Conservation (phyloP, 306 rosid species). For the Adenanthera pavonina region DNA sequence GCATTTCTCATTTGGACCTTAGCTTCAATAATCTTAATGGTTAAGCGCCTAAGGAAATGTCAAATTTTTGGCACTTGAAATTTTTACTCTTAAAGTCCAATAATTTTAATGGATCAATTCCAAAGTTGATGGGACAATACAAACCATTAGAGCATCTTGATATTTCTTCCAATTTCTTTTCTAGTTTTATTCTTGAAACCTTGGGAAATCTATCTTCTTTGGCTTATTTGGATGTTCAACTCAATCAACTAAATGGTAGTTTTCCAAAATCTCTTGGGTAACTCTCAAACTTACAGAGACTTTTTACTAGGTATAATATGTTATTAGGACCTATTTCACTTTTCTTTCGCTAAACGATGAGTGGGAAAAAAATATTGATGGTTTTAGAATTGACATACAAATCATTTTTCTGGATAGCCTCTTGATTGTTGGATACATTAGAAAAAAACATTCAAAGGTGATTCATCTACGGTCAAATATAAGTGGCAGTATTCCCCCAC, state of each 20-base stretch:
- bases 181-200: too few relatives aligned
- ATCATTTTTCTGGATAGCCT: neutral
- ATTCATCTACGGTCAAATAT: slow-evolving; percentile 12
- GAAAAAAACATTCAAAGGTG: neutral
- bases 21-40: too few relatives aligned
- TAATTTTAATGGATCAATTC: too few relatives aligned
- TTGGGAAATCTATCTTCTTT: slow-evolving; percentile 35
- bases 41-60: too few relatives aligned
- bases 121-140: too few relatives aligned
- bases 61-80: too few relatives aligned
- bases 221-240: neutral
- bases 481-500: neutral
- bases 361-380: neutral
- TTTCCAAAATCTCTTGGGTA: neutral
- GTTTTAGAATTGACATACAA: neutral
- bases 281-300: neutral
- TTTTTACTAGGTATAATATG: neutral
- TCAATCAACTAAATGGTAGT: slow-evolving; percentile 21
- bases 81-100: too few relatives aligned
- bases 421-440: slow-evolving; percentile 7
- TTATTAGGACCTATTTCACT: slow-evolving; percentile 17
- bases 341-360: neutral
- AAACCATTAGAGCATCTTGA: too few relatives aligned
- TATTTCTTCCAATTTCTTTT: too few relatives aligned
- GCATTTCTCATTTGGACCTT: too few relatives aligned